Evolutionary conservation across 345 rosid genomes (phyloP), one percentile per base, ranked within the genome.

Genomic region (Brassica incana): DNA sequence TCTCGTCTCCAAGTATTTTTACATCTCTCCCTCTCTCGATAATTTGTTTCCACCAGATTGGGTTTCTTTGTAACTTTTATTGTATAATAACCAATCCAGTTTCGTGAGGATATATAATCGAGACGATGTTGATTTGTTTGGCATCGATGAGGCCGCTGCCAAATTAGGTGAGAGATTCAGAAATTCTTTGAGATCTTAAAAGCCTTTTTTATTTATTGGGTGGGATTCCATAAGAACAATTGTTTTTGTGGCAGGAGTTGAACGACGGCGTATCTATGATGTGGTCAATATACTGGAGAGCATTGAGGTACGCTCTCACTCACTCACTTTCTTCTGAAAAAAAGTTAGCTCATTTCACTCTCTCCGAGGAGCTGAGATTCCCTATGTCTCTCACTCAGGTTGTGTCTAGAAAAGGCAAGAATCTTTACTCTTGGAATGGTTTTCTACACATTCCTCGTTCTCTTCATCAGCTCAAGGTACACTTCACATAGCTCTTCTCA

Each of bases 341-440:
- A 8, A 1, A 7, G 8, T 38, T 38, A 38, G 43, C 43, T 38
- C 48, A 40, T 40, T 40, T 36, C 40, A 6, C 40, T 36, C 48
- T 40, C 3, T 40, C 11, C 10, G 4, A 40, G 48, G 48, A 40
- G 11, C 11, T 36, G 7, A n/a, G n/a, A 54, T 56, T 7, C 52
- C 14, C n/a, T 11, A 12, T 45, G 52, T 45, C 52, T 45, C 1
- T 18, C 62, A 33, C n/a, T 73, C 74, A 93, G 98, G 85, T 93
- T 76, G 98, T 93, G 40, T 78, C 89, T 14, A 88, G 91, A 75
- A 88, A 80, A 70, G 97, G 88, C 33, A 91, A 90, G 87, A 93
- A 88, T 35, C 88, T 81, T 65, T 93, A 90, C 81, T 86, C 83
- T 5, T 90, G 98, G 98, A 90, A 86, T 75, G 98, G 98, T 62